phyloP scores from a whole-genome alignment of 2,329 filamentous ascomycete genomes.

The Colletotrichum sp. region DNA sequence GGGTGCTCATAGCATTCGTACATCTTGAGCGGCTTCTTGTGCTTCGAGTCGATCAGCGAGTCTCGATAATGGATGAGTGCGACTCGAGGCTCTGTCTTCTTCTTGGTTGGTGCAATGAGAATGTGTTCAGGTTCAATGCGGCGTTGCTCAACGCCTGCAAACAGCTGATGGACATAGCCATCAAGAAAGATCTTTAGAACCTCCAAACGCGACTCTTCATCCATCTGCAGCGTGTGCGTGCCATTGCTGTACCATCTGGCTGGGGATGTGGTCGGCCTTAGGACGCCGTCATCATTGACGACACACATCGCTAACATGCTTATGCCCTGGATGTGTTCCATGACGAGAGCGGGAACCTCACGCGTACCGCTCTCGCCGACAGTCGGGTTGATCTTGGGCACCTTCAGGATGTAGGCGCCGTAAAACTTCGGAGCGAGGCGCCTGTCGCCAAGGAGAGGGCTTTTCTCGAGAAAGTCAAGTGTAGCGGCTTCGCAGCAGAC shows the following conservation, averaged over 20 bases:
- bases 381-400: neutral
- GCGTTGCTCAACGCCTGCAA: neutral
- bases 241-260: neutral
- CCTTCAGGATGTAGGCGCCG: neutral
- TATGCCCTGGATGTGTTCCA: neutral
- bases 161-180: neutral
- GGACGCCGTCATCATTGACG: neutral
- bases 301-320: neutral
- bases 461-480: neutral
- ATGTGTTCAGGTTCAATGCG: neutral
- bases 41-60: neutral
- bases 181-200: neutral
- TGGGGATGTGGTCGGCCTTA: neutral
- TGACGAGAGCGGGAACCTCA: neutral
- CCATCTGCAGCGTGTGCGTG: neutral
- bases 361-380: fast-evolving
- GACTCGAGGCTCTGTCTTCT: neutral
- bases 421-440: neutral
- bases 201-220: neutral
- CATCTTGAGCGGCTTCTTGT: neutral
- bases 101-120: neutral
- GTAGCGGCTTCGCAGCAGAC: neutral
- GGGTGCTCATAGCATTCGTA: neutral
- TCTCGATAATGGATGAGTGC: neutral
- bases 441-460: neutral